These are phyloP conservation scores for Phytophthora boehmeriae DNA, from an alignment of 352 stramenopile species.

Conservation along the genomic window DNA sequence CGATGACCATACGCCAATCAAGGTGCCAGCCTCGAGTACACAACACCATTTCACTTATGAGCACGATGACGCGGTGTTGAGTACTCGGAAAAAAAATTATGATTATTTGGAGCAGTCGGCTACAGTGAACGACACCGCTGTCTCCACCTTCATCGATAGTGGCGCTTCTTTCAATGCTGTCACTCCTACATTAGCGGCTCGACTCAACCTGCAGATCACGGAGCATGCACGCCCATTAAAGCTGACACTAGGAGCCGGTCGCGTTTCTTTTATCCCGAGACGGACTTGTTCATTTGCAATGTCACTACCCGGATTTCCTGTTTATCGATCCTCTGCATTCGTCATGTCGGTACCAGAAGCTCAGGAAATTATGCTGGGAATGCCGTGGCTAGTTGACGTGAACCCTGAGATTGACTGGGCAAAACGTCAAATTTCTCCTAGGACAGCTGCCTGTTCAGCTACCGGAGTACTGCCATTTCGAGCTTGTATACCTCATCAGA, in stretches of 20 bases:
- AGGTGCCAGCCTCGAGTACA: constrained; percentile 1
- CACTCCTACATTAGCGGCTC: neutral
- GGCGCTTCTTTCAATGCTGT: constrained; percentile 12
- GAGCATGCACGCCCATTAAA: constrained; percentile 5
- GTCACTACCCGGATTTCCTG: neutral
- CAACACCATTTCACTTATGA: constrained; percentile 9
- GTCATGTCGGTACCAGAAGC: constrained; percentile 6
- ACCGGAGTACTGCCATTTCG: neutral
- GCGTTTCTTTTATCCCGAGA: constrained; percentile 7
- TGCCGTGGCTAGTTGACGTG: constrained; percentile 4
- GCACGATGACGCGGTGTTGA: constrained; percentile 7
- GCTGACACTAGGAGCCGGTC: constrained; percentile 8
- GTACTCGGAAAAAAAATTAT: constrained; percentile 15
- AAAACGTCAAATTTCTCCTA: constrained; percentile 2
- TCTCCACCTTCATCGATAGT: constrained; percentile 5
- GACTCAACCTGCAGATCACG: neutral
- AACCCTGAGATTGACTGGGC: constrained; percentile 9
- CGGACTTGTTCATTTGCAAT: neutral
- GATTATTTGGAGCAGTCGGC: constrained; percentile 16
- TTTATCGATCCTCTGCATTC: neutral
- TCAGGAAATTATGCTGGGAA: constrained; percentile 7
- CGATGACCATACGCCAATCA: constrained; percentile 17
- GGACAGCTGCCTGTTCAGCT: neutral
- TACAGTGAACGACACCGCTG: constrained; percentile 1
- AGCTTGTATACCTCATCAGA: neutral